Base-by-base conservation (phyloP, 495 filamentous ascomycete species). In the Neurospora terricola region DNA sequence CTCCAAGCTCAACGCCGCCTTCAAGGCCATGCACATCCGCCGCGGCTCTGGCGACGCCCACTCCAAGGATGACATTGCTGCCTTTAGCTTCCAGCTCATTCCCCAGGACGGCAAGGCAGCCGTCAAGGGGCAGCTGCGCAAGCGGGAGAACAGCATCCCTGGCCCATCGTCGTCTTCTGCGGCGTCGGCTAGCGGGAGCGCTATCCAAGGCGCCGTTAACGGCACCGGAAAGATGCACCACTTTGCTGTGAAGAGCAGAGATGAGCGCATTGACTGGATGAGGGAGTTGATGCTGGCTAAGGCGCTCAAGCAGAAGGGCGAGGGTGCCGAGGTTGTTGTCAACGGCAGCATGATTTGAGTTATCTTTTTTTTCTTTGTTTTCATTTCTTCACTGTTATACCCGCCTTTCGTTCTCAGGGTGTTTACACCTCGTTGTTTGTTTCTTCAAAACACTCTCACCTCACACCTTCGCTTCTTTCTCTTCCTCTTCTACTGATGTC, bases 191-290 rank as follows among this genome's bases (percentile, higher is more conserved):
- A 39, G 11, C 69, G 69, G 70, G 18, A 74, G 76, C 62, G 59
- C 38, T 71, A 76, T 76, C 79, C 72, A 82, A 74, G 76, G 78
- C n/a, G 80, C 83, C 16, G 79, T 71, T 9, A 82, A 85, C 69
- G 91, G 89, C 71, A 92, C 90, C 54, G 87, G 86, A 71, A 98
- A 97, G 87, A 88, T 89, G n/a, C 95, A 99, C 77, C 93, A 97
- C 77, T 98, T 99, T 76, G 92, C 95, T 0, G 95, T 98, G 72
- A 91, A 91, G 80, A 88, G 85, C 71, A 86, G 93, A 0, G 93
- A 98, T 73, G 92, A 97, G 80, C 87, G 96, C 38, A 97, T 98
- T 73, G 95, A 97, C 75, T 99, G 96, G 96, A 97, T 98, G 96
- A 84, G 96, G 3, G 94, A 98, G 86, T 81, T 99, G 70, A 98